Base-by-base conservation (phyloP, 139 green algal genomes). In the Coelastrella sp. region DNA sequence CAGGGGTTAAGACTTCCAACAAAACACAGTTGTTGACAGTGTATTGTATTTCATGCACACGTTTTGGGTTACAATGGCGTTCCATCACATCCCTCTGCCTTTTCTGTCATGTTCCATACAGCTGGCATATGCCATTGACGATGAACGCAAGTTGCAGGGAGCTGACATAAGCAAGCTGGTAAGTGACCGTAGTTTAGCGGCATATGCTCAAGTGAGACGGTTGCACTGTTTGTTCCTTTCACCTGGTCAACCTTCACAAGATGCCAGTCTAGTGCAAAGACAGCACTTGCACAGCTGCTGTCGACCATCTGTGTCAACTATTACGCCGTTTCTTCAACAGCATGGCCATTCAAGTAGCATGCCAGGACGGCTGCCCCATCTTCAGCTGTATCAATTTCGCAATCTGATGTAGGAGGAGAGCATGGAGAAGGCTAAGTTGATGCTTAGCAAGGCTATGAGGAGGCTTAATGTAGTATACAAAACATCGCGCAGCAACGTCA, bases 391-490 rank as follows among this genome's bases (percentile, higher is more conserved):
- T 49, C 3, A 49, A 49, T 49, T 49, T 3, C 35, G 35, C 35
- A 49, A 49, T 49, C 35, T 49, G 35, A 49, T 27, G 78, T 66
- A 91, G 87, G 88, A 91, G 72, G 88, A 91, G 66, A 63, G 20
- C 57, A 91, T 91, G 88, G 88, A 91, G 70, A 65, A 76, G 22
- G 88, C 88, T 10, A 86, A 78, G 70, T 17, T 91, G 88, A 84
- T 88, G 88, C 57, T 91, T 15, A 56, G 25, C 10, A 70, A 88
- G n/a, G 88, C 88, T 8, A 78, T 35, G 68, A n/a, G 57, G 14
- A 24, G 72, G 12, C 70, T 91, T 7, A 91, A 75, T 20, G n/a
- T 88, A 1, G 88, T 87, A 6, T 78, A 66, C 81, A 88, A 84
- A 82, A 80, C 88, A 68, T 88, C 88, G 11, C 88, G 88, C 25